These are phyloP conservation scores for Nakaseomyces sp. DNA, from an alignment of 1,139 yeast species.

Conservation along the genomic window DNA sequence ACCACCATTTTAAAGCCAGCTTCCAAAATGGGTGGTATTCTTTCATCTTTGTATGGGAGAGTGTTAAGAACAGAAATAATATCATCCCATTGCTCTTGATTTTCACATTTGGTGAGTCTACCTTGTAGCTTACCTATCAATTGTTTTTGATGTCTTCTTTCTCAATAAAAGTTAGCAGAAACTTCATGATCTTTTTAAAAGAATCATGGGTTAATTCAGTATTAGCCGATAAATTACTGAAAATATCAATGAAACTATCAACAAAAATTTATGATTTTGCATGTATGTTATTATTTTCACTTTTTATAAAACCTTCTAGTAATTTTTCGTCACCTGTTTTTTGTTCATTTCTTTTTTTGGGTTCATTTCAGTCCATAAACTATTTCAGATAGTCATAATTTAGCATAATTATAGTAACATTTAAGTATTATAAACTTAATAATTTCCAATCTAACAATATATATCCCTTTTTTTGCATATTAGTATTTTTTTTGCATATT, in stretches of 20 bases:
- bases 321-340: no score
- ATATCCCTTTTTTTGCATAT: no score
- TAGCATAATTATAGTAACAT: no score
- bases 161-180: constrained; percentile 73
- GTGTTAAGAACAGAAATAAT: constrained; percentile 69
- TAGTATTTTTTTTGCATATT: no score
- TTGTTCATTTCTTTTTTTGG: no score
- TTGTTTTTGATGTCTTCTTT: constrained; percentile 89
- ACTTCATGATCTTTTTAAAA: constrained; percentile 72
- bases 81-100: constrained; percentile 72
- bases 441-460: no score
- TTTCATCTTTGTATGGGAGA: constrained; percentile 64
- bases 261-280: no score
- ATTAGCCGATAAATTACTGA: constrained; percentile 78
- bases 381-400: no score
- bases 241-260: constrained; percentile 86
- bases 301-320: no score
- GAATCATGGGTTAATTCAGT: constrained; percentile 50
- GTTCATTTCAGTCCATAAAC: no score
- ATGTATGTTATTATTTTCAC: no score
- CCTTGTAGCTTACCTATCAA: constrained; percentile 68
- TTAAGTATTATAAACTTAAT: no score
- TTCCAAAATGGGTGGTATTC: constrained; percentile 47
- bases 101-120: constrained; percentile 54
- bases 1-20: constrained; percentile 61